Percentiles rank a stretch among this genome's conserved stretches.
These are phyloP conservation scores for Trametes sanguinea DNA, from an alignment of 768 basidiomycete species.

Conservation along the genomic window DNA sequence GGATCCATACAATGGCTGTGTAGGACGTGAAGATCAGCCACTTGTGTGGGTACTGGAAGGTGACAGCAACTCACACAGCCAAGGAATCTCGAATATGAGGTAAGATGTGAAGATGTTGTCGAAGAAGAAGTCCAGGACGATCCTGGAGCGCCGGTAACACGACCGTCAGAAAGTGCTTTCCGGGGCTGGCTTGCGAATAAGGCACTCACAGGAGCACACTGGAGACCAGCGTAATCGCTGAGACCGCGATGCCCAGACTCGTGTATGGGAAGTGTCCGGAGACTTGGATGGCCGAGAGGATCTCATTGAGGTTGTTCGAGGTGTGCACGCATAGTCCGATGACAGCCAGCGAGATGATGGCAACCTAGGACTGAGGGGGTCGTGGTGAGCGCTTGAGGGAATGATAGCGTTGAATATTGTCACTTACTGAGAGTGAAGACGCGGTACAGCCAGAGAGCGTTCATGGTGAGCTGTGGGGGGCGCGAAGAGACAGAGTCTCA, in stretches of 20 bases:
- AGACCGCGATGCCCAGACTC: slow-evolving; percentile 2
- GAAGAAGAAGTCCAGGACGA: slow-evolving; percentile 9
- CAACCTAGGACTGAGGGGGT: background rate
- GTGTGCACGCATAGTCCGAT: slow-evolving; percentile 15
- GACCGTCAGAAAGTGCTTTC: too few species aligned
- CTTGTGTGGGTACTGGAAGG: background rate
- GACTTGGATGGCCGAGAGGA: background rate
- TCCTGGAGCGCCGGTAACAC: background rate
- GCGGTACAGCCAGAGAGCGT: slow-evolving; percentile 11
- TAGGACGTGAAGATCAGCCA: background rate
- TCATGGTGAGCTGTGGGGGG: background rate
- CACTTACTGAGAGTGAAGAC: slow-evolving; percentile 9
- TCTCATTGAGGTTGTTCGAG: slow-evolving; percentile 1
- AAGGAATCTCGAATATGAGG: slow-evolving; percentile 6
- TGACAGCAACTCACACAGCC: background rate
- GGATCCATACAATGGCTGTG: slow-evolving; percentile 9
- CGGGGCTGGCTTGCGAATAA: background rate
- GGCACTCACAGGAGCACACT: background rate
- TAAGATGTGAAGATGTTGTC: slow-evolving; percentile 9
- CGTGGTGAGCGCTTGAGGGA: background rate
- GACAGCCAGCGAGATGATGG: background rate
- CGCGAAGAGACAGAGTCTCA: background rate
- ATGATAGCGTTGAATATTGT: too few species aligned
- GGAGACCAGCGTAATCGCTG: background rate
- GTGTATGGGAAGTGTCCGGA: background rate